Percentiles rank a stretch among this genome's conserved stretches.
phyloP scores from a whole-genome alignment of 495 filamentous ascomycete genomes.

The Penicillium antarcticum region DNA sequence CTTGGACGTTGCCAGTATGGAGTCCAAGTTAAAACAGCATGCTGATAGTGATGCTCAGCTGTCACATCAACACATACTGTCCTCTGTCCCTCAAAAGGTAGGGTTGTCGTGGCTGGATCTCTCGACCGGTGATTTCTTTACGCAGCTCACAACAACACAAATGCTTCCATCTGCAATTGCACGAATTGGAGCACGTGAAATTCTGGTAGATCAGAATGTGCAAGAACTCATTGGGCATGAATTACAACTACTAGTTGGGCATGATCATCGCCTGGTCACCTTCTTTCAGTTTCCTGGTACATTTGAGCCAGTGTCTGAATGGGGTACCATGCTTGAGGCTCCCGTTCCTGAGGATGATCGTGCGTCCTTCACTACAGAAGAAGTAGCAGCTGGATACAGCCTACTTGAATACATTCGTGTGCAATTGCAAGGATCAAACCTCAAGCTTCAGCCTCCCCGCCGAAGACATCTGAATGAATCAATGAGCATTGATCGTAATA shows the following conservation, averaged over 20 bases:
- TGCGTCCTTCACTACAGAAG: conserved; percentile 42
- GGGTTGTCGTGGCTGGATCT: conserved; percentile 94
- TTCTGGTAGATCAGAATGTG: conserved; percentile 68
- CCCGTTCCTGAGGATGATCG: conserved; percentile 41
- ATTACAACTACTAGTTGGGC: conserved; percentile 38
- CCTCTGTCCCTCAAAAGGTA: conserved; percentile 45
- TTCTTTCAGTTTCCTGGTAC: conserved; percentile 34
- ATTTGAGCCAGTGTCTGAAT: conserved; percentile 54
- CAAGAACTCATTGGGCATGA: conserved; percentile 45
- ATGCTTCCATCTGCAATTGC: conserved; percentile 75
- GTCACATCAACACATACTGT: conserved; percentile 33
- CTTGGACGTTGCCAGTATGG: conserved; percentile 30
- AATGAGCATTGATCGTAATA: conserved; percentile 90
- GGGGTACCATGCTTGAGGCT: conserved; percentile 74
- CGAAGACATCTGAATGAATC: conserved; percentile 67
- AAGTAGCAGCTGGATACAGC: conserved; percentile 63
- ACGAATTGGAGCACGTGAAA: conserved; percentile 79
- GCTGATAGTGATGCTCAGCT: conserved; percentile 11
- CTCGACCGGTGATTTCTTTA: conserved; percentile 91
- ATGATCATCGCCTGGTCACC: conserved; percentile 43
- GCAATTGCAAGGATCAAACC: conserved; percentile 70
- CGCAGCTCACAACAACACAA: conserved; percentile 69
- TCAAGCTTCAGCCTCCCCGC: conserved; percentile 81
- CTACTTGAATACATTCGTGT: conserved; percentile 80
- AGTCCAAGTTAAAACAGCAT: conserved; percentile 16